These are phyloP conservation scores for Alternaria conjuncta DNA, from an alignment of 2,329 filamentous ascomycete species.

Conservation along the genomic window DNA sequence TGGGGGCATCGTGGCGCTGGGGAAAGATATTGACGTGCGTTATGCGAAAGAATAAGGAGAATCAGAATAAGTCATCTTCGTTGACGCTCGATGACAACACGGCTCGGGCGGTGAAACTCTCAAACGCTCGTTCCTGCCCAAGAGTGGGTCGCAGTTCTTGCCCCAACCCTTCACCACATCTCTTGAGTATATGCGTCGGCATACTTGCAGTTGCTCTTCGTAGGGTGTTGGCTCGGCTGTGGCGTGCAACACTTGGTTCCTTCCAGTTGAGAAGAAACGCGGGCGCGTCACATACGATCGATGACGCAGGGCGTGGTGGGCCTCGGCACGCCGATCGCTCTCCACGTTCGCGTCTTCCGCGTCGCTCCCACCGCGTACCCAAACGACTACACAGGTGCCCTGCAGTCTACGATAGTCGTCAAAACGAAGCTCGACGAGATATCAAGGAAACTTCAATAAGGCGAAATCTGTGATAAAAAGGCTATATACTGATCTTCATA, in stretches of 20 bases:
- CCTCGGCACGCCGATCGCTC: neutral
- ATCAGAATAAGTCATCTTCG: neutral
- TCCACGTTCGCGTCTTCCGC: neutral
- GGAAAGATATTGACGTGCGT: neutral
- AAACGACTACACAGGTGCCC: neutral
- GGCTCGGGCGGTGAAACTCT: constrained; percentile 6
- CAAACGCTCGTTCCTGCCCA: constrained; percentile 5
- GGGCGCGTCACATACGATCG: neutral
- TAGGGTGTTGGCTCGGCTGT: neutral
- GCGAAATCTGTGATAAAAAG: neutral
- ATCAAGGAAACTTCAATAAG: neutral
- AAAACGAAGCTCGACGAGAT: neutral
- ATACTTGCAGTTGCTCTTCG: constrained; percentile 5
- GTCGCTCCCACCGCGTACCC: neutral
- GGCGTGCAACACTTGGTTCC: neutral
- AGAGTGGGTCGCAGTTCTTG: constrained; percentile 4
- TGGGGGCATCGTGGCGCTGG: constrained; percentile 1
- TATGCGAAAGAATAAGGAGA: neutral
- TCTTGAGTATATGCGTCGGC: constrained; percentile 14
- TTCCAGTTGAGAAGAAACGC: constrained; percentile 13
- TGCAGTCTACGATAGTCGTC: neutral
- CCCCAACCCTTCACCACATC: neutral
- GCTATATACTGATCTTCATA: constrained; percentile 7
- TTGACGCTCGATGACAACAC: constrained; percentile 4
- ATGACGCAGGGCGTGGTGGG: neutral